These are phyloP conservation scores for Ganoderma meredithae DNA, from an alignment of 1,284 basidiomycete genomes.

Conservation along the genomic window DNA sequence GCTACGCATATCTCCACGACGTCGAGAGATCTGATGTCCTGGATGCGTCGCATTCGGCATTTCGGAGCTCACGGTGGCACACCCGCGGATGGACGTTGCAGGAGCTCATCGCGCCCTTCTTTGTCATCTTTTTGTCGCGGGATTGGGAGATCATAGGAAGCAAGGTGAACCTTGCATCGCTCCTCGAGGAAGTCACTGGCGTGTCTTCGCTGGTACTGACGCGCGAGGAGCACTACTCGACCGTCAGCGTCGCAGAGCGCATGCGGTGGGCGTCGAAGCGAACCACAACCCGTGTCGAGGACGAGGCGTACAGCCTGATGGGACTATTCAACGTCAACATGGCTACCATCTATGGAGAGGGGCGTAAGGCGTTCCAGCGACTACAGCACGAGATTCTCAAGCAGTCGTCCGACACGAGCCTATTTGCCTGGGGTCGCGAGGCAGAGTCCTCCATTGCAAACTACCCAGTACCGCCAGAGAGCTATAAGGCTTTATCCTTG, in stretches of 20 bases:
- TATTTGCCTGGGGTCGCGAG: constrained; percentile 8
- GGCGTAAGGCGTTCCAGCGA: constrained; percentile 7
- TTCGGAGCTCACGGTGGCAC: background rate
- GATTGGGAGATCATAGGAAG: background rate
- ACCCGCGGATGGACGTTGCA: background rate
- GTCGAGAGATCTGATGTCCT: background rate
- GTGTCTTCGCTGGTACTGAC: background rate
- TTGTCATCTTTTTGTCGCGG: background rate
- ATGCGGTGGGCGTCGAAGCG: background rate
- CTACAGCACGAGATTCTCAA: constrained; percentile 16
- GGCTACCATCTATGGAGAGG: constrained; percentile 17
- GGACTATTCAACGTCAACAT: constrained; percentile 15
- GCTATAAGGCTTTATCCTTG: background rate
- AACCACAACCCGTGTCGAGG: constrained; percentile 7
- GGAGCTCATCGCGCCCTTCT: background rate
- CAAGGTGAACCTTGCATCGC: background rate
- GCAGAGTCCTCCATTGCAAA: background rate
- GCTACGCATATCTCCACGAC: background rate
- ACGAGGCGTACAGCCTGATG: constrained; percentile 16
- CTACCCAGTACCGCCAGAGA: background rate
- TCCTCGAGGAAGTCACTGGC: background rate
- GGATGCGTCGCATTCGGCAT: background rate
- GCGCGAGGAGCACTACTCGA: constrained; percentile 2
- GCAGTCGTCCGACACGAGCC: constrained; percentile 9
- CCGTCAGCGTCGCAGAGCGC: background rate